A percentile compares a stretch with the other conserved stretches of the same genome.
Conservation (phyloP, 306 rosid species). For the Medicago lupulina region DNA sequence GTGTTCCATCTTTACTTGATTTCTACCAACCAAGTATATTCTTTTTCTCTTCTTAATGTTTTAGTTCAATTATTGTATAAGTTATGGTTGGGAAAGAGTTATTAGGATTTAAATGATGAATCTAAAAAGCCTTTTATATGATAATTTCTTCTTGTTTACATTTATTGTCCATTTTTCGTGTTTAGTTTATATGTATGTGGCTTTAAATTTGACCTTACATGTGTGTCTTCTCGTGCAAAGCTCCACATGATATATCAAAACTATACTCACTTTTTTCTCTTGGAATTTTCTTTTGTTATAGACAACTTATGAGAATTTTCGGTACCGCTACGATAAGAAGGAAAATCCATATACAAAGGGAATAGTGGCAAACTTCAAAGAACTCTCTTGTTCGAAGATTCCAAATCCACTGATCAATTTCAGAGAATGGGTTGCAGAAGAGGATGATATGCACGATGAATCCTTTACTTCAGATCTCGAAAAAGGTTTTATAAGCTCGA, state of each 20-base stretch:
- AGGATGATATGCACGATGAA: constrained; percentile 45
- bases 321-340: constrained; percentile 88
- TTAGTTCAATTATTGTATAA: not conserved
- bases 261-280: constrained; percentile 7
- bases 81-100: too few species aligned
- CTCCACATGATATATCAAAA: not conserved
- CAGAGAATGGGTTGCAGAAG: constrained; percentile 65
- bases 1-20: constrained; percentile 87
- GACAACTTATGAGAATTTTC: constrained; percentile 95
- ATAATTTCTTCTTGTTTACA: too few species aligned
- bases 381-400: constrained; percentile 71
- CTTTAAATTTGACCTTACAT: constrained; percentile 9
- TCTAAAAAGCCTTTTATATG: too few species aligned
- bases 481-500: constrained; percentile 54
- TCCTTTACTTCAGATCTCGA: constrained; percentile 57
- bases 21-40: constrained; percentile 82
- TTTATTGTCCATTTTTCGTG: not conserved
- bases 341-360: constrained; percentile 76
- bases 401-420: constrained; percentile 71
- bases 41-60: not conserved
- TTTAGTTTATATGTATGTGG: not conserved
- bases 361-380: constrained; percentile 59
- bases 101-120: too few species aligned
- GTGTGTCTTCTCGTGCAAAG: not conserved
- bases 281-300: constrained; percentile 43